Conservation (phyloP, 352 stramenopile species). For the Phytophthora podocarpi region DNA sequence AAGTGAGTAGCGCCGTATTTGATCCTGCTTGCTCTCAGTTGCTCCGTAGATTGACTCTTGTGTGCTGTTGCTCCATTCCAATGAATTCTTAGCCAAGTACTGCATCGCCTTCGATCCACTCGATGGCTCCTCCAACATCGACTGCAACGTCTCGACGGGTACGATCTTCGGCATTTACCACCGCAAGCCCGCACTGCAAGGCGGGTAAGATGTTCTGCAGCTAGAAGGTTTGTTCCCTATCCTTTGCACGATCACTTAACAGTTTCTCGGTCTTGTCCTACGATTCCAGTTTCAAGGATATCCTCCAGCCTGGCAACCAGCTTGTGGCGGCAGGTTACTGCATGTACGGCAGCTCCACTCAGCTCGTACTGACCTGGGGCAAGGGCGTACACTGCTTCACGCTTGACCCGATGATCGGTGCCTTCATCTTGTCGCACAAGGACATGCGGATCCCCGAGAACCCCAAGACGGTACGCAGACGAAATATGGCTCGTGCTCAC, state of each 20-base stretch:
- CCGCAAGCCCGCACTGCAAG: slow-evolving; percentile 53
- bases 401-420: slow-evolving; percentile 97
- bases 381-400: slow-evolving; percentile 97
- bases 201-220: too few relatives aligned
- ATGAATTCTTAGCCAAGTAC: too few relatives aligned
- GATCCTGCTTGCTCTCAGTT: not conserved
- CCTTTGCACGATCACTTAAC: too few relatives aligned
- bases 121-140: slow-evolving; percentile 99
- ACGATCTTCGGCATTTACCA: slow-evolving; percentile 99
- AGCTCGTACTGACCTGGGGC: slow-evolving; percentile 97
- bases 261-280: too few relatives aligned
- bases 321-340: slow-evolving; percentile 98
- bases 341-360: slow-evolving; percentile 98
- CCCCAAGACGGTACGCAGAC: slow-evolving; percentile 83
- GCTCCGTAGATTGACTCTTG: not conserved
- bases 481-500: too few relatives aligned
- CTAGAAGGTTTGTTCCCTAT: too few relatives aligned
- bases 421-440: slow-evolving; percentile 97
- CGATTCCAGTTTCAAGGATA: slow-evolving; percentile 90
- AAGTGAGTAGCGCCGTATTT: slow-evolving; percentile 27
- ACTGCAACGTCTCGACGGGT: slow-evolving; percentile 99
- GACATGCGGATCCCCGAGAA: slow-evolving; percentile 95
- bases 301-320: slow-evolving; percentile 93
- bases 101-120: slow-evolving; percentile 99
- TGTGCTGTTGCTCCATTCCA: slow-evolving; percentile 17